These are phyloP conservation scores for Xylaria telfairii DNA, from an alignment of 495 filamentous ascomycete species.

Conservation along the genomic window DNA sequence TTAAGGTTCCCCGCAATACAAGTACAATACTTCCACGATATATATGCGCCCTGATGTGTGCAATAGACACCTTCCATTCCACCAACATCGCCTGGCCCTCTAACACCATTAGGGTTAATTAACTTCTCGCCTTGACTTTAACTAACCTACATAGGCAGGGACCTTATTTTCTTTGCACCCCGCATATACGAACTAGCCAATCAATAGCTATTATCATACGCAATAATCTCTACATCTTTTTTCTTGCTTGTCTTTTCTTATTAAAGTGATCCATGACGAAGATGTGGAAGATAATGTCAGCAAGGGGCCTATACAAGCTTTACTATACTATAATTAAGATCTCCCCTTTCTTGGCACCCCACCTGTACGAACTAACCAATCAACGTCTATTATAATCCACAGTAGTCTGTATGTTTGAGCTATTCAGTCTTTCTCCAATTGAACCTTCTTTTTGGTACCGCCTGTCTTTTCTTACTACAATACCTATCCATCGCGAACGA, in stretches of 20 bases:
- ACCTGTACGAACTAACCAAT: conserved; percentile 21
- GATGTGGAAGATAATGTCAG: too few species aligned
- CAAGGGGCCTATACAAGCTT: not conserved
- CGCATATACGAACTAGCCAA: conserved; percentile 12
- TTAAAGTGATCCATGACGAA: not conserved
- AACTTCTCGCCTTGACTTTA: not conserved
- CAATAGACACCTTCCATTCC: too few species aligned
- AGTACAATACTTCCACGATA: too few species aligned
- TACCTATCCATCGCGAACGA: not conserved
- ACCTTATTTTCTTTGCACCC: not conserved
- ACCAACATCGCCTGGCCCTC: too few species aligned
- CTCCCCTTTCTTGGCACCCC: conserved; percentile 12
- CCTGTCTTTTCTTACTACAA: not conserved
- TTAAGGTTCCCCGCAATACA: too few species aligned
- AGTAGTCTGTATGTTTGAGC: conserved; percentile 20
- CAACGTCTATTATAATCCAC: conserved; percentile 22
- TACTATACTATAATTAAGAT: not conserved
- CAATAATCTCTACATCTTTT: conserved; percentile 29
- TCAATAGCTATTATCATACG: conserved; percentile 21
- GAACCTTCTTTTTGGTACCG: not conserved
- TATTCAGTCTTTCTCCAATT: not conserved
- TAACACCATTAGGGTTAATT: not conserved
- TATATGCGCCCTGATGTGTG: too few species aligned
- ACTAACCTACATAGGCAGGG: not conserved
- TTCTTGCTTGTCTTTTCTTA: conserved; percentile 2